Percentiles rank a stretch among this genome's conserved stretches.
phyloP scores from a whole-genome alignment of 2,329 filamentous ascomycete species.

The Fusarium lateritium region DNA sequence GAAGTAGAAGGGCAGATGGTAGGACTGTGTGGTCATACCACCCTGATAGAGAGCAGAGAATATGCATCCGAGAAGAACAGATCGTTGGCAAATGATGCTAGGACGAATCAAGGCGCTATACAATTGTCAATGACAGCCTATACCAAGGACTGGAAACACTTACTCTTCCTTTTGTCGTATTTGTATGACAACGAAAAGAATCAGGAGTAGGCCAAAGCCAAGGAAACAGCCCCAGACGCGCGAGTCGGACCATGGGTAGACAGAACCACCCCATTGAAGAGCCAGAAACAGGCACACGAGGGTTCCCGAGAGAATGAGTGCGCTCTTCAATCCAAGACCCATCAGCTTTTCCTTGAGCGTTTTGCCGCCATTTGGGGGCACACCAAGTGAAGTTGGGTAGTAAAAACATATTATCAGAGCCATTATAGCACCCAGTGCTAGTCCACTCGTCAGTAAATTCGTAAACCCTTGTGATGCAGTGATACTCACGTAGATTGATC shows the following conservation, averaged over 20 bases:
- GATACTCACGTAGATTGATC: conserved; percentile 41
- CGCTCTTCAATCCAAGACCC: conserved; percentile 33
- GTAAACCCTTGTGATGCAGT: fast-evolving
- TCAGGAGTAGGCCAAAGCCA: conserved; percentile 34
- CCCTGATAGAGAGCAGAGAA: conserved; percentile 43
- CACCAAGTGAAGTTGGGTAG: conserved; percentile 30
- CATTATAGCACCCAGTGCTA: conserved; percentile 34
- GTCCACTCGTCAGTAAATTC: fast-evolving
- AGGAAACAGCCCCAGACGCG: conserved; percentile 45
- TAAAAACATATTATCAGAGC: conserved; percentile 19
- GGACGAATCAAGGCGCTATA: conserved; percentile 35
- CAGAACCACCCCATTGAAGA: conserved; percentile 45
- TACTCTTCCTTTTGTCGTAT: conserved; percentile 34
- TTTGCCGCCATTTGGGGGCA: neutral
- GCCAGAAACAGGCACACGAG: conserved; percentile 41
- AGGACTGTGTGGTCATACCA: conserved; percentile 42
- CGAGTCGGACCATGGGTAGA: conserved; percentile 43
- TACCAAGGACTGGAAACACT: fast-evolving
- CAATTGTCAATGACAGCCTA: neutral
- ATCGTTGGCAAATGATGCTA: conserved; percentile 31
- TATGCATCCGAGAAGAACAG: conserved; percentile 30
- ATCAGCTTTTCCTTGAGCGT: conserved; percentile 17
- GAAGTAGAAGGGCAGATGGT: conserved; percentile 45
- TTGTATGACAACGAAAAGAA: conserved; percentile 31
- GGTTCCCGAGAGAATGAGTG: conserved; percentile 20